Conservation (phyloP, 1,284 basidiomycete species). For the Cutaneotrichosporon sp. region DNA sequence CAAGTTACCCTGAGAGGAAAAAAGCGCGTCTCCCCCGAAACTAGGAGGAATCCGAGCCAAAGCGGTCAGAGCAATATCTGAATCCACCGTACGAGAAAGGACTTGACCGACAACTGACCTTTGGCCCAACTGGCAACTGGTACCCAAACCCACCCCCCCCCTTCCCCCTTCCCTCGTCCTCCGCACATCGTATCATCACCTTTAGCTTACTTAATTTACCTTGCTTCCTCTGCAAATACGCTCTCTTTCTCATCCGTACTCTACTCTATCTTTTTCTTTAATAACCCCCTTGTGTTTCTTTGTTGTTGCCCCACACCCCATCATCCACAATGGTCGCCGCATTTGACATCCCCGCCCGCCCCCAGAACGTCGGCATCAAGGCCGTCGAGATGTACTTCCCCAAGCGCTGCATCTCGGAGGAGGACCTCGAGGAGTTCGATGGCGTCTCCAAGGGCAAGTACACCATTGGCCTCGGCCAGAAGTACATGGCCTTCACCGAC, state of each 20-base stretch:
- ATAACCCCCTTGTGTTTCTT: constrained; percentile 1
- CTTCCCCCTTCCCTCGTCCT: background rate
- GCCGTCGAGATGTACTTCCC: constrained; percentile 94
- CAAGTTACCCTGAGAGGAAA: background rate
- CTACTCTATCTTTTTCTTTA: background rate
- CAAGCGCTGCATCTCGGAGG: constrained; percentile 89
- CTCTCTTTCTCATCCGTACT: constrained; percentile 1
- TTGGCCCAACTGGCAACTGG: background rate
- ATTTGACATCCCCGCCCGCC: constrained; percentile 59
- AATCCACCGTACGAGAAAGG: background rate
- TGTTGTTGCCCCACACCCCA: constrained; percentile 5
- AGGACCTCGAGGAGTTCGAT: constrained; percentile 91
- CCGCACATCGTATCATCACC: constrained; percentile 8
- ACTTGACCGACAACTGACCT: background rate
- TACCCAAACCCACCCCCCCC: no score
- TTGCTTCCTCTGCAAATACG: background rate
- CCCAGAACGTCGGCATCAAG: constrained; percentile 88
- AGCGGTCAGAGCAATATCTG: background rate
- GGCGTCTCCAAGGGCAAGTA: constrained; percentile 96
- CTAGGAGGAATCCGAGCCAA: background rate
- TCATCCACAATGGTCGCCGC: constrained; percentile 27
- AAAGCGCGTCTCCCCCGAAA: constrained; percentile 1
- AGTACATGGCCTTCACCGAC: constrained; percentile 97
- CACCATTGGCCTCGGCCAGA: constrained; percentile 97
- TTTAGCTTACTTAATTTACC: background rate